phyloP scores from a whole-genome alignment of 345 rosid genomes.

The Heritiera littoralis region DNA sequence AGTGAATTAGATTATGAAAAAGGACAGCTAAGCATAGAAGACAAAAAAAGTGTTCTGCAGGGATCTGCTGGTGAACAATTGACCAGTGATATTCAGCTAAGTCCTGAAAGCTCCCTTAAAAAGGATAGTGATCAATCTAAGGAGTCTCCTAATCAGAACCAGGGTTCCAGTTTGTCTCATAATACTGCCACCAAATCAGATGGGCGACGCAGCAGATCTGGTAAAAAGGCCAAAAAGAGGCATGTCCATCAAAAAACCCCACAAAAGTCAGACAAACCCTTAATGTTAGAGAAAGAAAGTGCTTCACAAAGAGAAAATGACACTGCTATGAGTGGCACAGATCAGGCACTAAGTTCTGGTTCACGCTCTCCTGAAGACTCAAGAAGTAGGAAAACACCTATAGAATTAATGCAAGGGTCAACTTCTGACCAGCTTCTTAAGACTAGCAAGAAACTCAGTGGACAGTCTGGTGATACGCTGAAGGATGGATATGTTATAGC shows the following conservation, averaged over 20 bases:
- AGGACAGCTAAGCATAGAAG: conserved; percentile 41
- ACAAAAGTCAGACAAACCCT: conserved; percentile 63
- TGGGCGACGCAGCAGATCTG: conserved; percentile 74
- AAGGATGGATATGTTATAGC: conserved; percentile 94
- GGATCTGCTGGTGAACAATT: conserved; percentile 50
- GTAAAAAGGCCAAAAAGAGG: conserved; percentile 95
- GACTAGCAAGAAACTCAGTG: conserved; percentile 55
- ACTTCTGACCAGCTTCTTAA: conserved; percentile 48
- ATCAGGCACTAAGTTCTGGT: conserved; percentile 74
- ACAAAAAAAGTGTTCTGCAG: conserved; percentile 46
- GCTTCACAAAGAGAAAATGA: conserved; percentile 79
- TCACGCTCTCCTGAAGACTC: conserved; percentile 83
- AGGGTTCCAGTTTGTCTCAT: conserved; percentile 54
- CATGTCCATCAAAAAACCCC: conserved; percentile 67
- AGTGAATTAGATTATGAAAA: conserved; percentile 57
- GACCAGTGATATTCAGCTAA: conserved; percentile 48
- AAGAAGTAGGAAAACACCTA: conserved; percentile 81
- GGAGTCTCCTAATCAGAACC: conserved; percentile 57
- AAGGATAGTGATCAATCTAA: conserved; percentile 43
- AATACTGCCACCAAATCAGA: conserved; percentile 49
- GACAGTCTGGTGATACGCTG: conserved; percentile 58
- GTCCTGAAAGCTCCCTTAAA: conserved; percentile 53
- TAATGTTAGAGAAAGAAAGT: conserved; percentile 65
- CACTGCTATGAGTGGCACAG: conserved; percentile 86
- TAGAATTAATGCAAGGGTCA: conserved; percentile 60